Base-by-base conservation (phyloP, 2,329 filamentous ascomycete species). In the Aspergillus terreus region DNA sequence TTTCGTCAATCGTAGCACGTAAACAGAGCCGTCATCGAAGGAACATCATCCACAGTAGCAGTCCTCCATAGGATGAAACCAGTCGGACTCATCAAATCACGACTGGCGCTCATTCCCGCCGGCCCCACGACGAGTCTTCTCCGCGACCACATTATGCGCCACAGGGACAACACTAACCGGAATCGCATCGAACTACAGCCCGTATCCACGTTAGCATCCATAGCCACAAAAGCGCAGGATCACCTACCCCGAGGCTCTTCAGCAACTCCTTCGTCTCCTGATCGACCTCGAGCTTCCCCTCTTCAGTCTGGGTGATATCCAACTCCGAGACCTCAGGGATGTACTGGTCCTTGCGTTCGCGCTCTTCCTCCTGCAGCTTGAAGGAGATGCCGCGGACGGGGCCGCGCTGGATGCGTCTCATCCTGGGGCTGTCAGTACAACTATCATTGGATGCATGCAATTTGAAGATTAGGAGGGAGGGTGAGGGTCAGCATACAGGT, bases 341-440 rank as follows among this genome's bases (percentile, higher is more conserved):
- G 83, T 96, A 99, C 84, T 99, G 94, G 83, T 99, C 94, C 89
- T 99, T 99, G 77, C 94, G 88, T 83, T 99, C 94, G 85, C 94
- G 90, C 87, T 99, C 94, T 84, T 99, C 94, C 83, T 99, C 94
- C 82, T 99, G 94, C 58, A 99, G 90, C 86, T 99, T 99, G 92
- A 99, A 99, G 79, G 95, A 99, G 81, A 99, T 99, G 83, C 94
- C 94, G 71, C 94, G 95, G 79, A 99, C 94, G 64, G 94, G 94
- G 64, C 94, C 94, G 77, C 94, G 91, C 84, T 97, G 94, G 71
- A 99, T 99, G 80, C 94, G 94, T 87, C 97, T 97, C 95, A 99
- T 99, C 79, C 52, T 54, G 46, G 40, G 21, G 38, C 19, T 33
- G 17, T 30, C 41, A 38, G 27, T 35, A 46, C 47, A 30, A 40